Percentiles rank a stretch among this genome's conserved stretches.
Conservation (phyloP, 1,139 yeast species). For the Debaryomycetaceae sp. region DNA sequence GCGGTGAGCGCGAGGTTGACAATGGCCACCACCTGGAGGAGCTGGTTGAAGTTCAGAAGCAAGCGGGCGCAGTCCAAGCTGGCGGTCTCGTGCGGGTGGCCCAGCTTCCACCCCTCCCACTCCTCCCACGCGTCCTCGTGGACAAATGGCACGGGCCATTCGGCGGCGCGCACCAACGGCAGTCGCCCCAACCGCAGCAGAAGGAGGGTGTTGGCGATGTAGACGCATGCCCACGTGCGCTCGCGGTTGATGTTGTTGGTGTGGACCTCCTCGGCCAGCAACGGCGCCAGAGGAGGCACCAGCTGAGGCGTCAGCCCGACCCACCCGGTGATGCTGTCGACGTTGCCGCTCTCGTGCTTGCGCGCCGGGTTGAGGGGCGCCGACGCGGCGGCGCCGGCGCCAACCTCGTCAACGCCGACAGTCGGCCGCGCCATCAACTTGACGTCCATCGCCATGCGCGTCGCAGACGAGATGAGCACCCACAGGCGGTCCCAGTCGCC, state of each 20-base stretch:
- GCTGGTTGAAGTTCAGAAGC: slow-evolving; percentile 17
- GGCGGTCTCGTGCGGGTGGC: slow-evolving; percentile 12
- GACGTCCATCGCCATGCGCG: slow-evolving; percentile 25
- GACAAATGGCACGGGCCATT: slow-evolving; percentile 21
- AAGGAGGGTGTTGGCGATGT: slow-evolving; percentile 18
- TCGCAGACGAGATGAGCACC: slow-evolving; percentile 20
- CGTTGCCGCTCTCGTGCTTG: no score
- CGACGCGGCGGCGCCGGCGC: no score
- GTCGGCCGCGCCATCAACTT: slow-evolving; percentile 17
- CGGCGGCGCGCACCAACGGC: slow-evolving; percentile 19
- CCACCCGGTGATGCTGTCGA: no score
- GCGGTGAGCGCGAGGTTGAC: slow-evolving; percentile 20
- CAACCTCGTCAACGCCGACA: no score
- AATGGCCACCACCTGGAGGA: slow-evolving; percentile 14
- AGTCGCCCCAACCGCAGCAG: slow-evolving; percentile 22
- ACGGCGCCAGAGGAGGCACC: no score
- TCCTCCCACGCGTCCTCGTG: slow-evolving; percentile 23
- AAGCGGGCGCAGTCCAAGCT: slow-evolving; percentile 18
- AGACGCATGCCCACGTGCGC: slow-evolving; percentile 23
- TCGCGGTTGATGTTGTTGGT: slow-evolving; percentile 17
- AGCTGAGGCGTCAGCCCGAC: no score
- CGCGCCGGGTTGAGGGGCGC: no score
- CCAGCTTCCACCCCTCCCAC: slow-evolving; percentile 21
- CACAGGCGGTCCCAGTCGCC: slow-evolving; percentile 25
- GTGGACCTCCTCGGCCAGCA: slow-evolving; percentile 3